phyloP scores from a whole-genome alignment of 176 grass and related monocot genomes.

The Rhynchospora breviuscula region DNA sequence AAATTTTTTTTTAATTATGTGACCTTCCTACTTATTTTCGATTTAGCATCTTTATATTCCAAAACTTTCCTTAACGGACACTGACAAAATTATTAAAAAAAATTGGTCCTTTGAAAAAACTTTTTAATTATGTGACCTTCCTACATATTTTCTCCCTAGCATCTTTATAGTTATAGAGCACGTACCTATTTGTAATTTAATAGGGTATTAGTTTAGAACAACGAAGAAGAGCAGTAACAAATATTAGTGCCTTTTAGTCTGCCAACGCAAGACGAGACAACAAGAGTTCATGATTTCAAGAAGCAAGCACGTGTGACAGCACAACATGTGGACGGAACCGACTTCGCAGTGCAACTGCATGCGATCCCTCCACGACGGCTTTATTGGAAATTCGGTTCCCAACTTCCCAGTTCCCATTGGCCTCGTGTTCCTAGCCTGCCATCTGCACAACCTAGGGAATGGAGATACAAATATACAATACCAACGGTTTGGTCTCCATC shows the following conservation, averaged over 20 bases:
- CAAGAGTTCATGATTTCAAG: constrained; percentile 7
- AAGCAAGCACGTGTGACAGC: constrained; percentile 10
- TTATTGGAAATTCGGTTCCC: neutral
- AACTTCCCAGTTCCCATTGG: neutral
- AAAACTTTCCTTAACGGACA: too few relatives aligned
- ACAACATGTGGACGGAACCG: neutral
- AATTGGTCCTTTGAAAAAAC: too few relatives aligned
- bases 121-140: too few relatives aligned
- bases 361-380: neutral
- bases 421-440: neutral
- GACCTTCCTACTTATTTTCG: too few relatives aligned
- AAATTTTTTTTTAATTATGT: too few relatives aligned
- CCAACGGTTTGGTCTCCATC: neutral
- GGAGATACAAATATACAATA: neutral
- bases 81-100: too few relatives aligned
- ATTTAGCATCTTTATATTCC: too few relatives aligned
- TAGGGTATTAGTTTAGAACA: neutral
- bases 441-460: neutral
- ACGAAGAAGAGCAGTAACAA: neutral
- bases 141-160: too few relatives aligned
- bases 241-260: neutral
- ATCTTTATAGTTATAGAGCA: too few relatives aligned
- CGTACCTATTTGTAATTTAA: neutral
- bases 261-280: neutral
- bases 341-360: neutral